phyloP scores from a whole-genome alignment of 2,329 filamentous ascomycete species.

The Scedosporium apiospermum region DNA sequence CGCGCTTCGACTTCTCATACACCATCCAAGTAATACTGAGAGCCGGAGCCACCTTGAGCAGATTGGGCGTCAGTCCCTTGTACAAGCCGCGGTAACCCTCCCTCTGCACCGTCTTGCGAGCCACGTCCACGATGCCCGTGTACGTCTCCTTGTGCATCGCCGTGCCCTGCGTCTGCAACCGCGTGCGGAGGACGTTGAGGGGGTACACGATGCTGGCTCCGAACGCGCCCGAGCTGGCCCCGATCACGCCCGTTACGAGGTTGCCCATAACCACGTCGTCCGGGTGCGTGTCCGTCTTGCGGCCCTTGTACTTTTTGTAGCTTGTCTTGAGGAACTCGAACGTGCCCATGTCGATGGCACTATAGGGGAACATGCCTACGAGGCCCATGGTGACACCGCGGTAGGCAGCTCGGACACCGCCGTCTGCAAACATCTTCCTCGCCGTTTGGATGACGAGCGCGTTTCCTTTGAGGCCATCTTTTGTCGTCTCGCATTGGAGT shows the following conservation, averaged over 20 bases:
- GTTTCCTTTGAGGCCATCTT: slow-evolving; percentile 75
- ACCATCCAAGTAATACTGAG: slow-evolving; percentile 93
- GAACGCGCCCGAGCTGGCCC: slow-evolving; percentile 82
- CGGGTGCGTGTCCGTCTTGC: slow-evolving; percentile 60
- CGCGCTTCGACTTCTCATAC: slow-evolving; percentile 79
- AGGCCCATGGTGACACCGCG: slow-evolving; percentile 90
- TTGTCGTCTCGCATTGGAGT: slow-evolving; percentile 90
- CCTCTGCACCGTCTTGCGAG: slow-evolving; percentile 67
- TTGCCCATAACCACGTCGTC: slow-evolving; percentile 77
- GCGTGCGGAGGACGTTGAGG: slow-evolving; percentile 82
- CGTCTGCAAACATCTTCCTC: slow-evolving; percentile 73
- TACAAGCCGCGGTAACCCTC: slow-evolving; percentile 84
- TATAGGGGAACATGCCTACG: slow-evolving; percentile 95
- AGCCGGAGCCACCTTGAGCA: slow-evolving; percentile 91
- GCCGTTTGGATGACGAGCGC: slow-evolving; percentile 74
- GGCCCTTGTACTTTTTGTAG: slow-evolving; percentile 62
- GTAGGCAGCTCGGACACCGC: slow-evolving; percentile 71
- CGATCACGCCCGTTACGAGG: slow-evolving; percentile 77
- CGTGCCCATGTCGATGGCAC: slow-evolving; percentile 89
- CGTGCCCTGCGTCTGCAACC: slow-evolving; percentile 90
- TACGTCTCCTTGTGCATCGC: slow-evolving; percentile 86
- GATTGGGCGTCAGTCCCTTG: slow-evolving; percentile 88
- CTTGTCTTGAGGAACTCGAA: slow-evolving; percentile 85
- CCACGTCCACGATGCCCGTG: slow-evolving; percentile 82
- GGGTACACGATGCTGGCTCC: slow-evolving; percentile 94